Percentiles rank a stretch among this genome's conserved stretches.
These are phyloP conservation scores for Schizosaccharomyces lindneri DNA, from an alignment of 805 yeast species.

Conservation along the genomic window DNA sequence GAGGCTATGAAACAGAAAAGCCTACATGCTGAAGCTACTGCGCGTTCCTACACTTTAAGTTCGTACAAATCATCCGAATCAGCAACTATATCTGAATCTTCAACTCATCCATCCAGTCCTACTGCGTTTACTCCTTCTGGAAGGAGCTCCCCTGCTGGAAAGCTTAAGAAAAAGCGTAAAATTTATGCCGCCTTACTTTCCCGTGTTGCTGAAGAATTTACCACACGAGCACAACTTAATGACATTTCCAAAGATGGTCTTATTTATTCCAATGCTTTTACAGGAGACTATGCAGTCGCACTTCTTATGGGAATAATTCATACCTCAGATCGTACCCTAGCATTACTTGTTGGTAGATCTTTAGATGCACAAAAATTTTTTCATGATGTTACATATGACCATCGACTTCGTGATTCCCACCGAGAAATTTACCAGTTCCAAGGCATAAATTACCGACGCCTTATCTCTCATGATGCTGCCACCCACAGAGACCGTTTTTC, in stretches of 20 bases:
- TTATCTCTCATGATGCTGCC: not conserved
- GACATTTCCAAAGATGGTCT: constrained; percentile 75
- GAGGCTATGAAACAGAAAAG: not conserved
- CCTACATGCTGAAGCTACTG: not conserved
- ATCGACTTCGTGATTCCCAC: constrained; percentile 65
- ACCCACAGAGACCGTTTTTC: not conserved
- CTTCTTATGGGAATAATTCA: constrained; percentile 62
- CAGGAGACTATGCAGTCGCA: constrained; percentile 86
- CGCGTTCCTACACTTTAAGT: not conserved
- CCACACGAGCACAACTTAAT: constrained; percentile 41
- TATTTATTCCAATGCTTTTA: constrained; percentile 75
- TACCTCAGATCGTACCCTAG: constrained; percentile 77
- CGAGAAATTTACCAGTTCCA: constrained; percentile 66
- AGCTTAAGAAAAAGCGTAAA: constrained; percentile 9
- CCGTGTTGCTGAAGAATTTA: constrained; percentile 55
- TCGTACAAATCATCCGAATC: not conserved
- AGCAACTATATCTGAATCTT: not conserved
- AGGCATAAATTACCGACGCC: not conserved
- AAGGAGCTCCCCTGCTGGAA: constrained; percentile 30
- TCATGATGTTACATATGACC: constrained; percentile 89
- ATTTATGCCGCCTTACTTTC: constrained; percentile 82
- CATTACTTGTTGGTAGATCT: constrained; percentile 68
- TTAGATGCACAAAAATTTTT: constrained; percentile 83
- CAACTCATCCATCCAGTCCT: not conserved
- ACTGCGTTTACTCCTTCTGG: constrained; percentile 19